Evolutionary conservation across 768 basidiomycete genomes (phyloP), one percentile per base, ranked within the genome.

Genomic region (Collybia sp.): DNA sequence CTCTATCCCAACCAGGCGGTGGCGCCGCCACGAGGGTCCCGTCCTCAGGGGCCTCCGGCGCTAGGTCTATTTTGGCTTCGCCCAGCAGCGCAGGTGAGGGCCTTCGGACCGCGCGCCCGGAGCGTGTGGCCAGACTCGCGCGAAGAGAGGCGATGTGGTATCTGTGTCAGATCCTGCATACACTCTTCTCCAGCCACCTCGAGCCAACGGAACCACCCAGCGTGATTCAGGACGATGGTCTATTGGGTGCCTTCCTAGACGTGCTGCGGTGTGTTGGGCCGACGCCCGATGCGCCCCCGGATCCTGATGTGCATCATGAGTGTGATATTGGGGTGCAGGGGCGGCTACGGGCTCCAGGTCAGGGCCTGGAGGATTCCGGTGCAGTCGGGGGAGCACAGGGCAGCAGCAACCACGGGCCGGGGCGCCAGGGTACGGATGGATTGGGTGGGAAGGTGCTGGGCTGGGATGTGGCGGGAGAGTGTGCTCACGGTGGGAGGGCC

Each of bases 81-180:
- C 8, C 25, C 4, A 3, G 3, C 25, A 25, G 4, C 8, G 25
- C 8, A 4, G 25, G 3, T 25, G 25, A 8, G 8, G 25, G 25
- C 25, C 25, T 25, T 25, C 35, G 51, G 43, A 31, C 47, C 44
- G 35, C 35, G 35, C 13, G 13, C 17, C 13, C 17, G 31, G 52
- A 52, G 37, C 66, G 75, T 44, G 58, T 73, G 46, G 58, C 54
- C 50, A 63, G 59, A 36, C 66, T 79, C 25, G 72, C 68, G 16
- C 63, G 60, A 37, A 77, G 77, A 49, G 79, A 80, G 50, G 52
- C 74, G 18, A 40, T 74, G 10, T 80, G 77, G 77, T 80, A 76
- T 59, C 61, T 79, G 25, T 79, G 76, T 54, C 65, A 63, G 33
- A 49, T 70, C 39, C 58, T 79, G 25, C 72, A 75, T 47, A 48